Evolutionary conservation across 768 basidiomycete genomes (phyloP), one percentile per base, ranked within the genome.

Genomic region (Grammothele lineata): DNA sequence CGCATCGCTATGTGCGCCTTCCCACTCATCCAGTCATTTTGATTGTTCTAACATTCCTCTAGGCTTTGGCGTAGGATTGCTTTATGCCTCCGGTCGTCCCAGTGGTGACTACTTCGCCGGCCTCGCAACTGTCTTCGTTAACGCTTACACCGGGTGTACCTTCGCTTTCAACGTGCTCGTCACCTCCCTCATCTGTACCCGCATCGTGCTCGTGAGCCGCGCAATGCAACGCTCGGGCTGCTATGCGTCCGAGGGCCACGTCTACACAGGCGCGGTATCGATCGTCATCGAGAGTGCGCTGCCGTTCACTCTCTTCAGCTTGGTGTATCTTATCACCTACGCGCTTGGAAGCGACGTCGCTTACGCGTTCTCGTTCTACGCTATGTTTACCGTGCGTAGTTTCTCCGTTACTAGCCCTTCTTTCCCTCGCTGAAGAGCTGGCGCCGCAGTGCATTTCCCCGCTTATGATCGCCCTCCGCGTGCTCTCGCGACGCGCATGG

Each of bases 101-200:
- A 62, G 65, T n/a, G 68, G 66, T 4, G 63, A 67, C 57, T 68
- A 72, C 59, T 71, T 73, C 57, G 55, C 57, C 18, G 70, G 69
- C 5, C 61, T 62, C 43, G 51, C 68, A 5, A 59, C 69, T 47
- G 61, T 66, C 57, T 70, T 71, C 46, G 71, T 67, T 22, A 58
- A 64, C 6, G 66, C 70, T 7, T 76, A 71, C 61, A 69, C 68
- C 43, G 57, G 68, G 18, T 60, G 71, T 37, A 68, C 70, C 10
- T 67, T 75, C 46, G 54, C 62, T 26, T 59, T 73, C 48, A 75
- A 74, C 60, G 62, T 72, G 45, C 50, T 74, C 55, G 62, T 70
- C 34, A 74, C 72, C 5, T n/a, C 57, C 4, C 58, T 70, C 24
- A 71, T 75, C 43, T 68, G 65, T 37, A 47, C 39, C n/a, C 72